Base-by-base conservation (phyloP, 495 filamentous ascomycete species). In the Evernia prunastri region DNA sequence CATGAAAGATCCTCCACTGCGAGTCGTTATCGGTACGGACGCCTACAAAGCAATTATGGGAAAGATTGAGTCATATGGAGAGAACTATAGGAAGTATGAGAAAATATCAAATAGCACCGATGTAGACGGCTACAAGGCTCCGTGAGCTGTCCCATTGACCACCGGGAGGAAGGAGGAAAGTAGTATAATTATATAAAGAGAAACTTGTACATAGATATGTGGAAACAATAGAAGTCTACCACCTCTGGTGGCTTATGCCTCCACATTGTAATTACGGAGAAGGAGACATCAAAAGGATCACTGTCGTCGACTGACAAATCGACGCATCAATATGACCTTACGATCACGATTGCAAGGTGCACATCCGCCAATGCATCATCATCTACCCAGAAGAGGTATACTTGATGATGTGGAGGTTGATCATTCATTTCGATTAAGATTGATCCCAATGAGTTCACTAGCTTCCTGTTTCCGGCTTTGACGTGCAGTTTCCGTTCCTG, bases 11-110 rank as follows among this genome's bases (percentile, higher is more conserved):
- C 79, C 79, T 11, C 79, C 78, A 0, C 60, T 79, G 49, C 68
- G 77, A 56, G 74, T 73, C 39, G 70, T 80, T 0, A 68, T 82
- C 57, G 78, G 79, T 11, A 75, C 69, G 1, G 76, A 79, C 71
- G 79, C 78, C 0, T 79, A 78, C 57, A 61, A 68, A 49, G 61
- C 59, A 0, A 78, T 82, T 7, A 75, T 70, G 66, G 56, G 64
- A 6, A 81, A 79, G 74, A 61, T 82, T 57, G 70, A 79, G 54
- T 60, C 35, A 23, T 77, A 80, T 54, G 40, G 31, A 36, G 71
- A 79, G 67, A 72, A 74, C 11, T 72, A 79, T 25, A 71, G 71
- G 63, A 77, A 75, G 67, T 80, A 76, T 65, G 73, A 82, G 70
- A 72, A 75, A 69, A 58, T 80, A 18, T 72, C 70, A 12, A 77